Base-by-base conservation (phyloP, 176 grass and related monocot genomes). In the Triticum monococcum region DNA sequence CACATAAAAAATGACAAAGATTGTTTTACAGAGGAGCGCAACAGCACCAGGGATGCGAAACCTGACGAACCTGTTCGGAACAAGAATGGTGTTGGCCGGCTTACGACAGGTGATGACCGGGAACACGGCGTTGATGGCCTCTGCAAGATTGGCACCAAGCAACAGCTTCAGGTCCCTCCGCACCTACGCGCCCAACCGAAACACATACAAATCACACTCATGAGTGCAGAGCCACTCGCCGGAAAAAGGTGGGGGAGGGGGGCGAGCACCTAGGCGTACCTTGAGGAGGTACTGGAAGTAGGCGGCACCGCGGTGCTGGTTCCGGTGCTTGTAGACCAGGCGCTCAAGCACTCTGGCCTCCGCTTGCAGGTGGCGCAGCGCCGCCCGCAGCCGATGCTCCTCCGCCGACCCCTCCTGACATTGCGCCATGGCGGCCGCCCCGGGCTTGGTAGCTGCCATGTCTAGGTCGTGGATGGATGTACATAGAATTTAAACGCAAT, bases 251-350 rank as follows among this genome's bases (percentile, higher is more conserved):
- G 8, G 10, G 79, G 26, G 5, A 1, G 25, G 17, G 3, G 79
- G 9, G 43, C 23, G 25, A 22, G 36, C 36, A 37, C 3, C 32
- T 46, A 20, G 40, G 11, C 89, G 73, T 86, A 56, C 92, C 92
- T 89, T 92, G 67, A 90, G 64, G 77, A 94, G 89, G 79, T 89
- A 94, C 73, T 91, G 92, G 81, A 94, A 94, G 85, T 94, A 92
- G 8, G 85, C 33, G 48, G 73, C 66, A 24, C 78, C 66, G 7
- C 87, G 92, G 79, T 94, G 92, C 60, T 92, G 90, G 83, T 92
- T 94, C 32, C 90, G 83, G 79, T 89, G 78, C 78, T 89, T 94
- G 82, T 94, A 89, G 77, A 92, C 87, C 3, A 94, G 88, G 16
- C 92, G 89, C 79, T 94, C 92, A 9, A 94, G 87, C 65, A 94